These are phyloP conservation scores for Ustilago xerochloae DNA, from an alignment of 1,284 basidiomycete genomes.

Conservation along the genomic window DNA sequence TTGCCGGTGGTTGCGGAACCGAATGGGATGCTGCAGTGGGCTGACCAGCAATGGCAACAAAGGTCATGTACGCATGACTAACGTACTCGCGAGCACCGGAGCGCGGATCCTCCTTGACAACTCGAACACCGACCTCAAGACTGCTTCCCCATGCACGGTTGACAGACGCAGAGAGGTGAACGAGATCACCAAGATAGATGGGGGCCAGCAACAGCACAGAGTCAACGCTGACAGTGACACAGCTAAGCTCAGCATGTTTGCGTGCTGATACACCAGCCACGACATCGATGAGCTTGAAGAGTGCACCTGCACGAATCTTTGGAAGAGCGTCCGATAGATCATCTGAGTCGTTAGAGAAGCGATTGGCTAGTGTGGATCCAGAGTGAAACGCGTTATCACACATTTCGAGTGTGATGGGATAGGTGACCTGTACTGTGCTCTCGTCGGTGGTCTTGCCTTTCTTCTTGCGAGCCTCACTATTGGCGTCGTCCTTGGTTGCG, in stretches of 20 bases:
- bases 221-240: slow-evolving; percentile 69
- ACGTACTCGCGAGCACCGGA: slow-evolving; percentile 63
- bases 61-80: slow-evolving; percentile 69
- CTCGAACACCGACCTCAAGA: slow-evolving; percentile 68
- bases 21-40: slow-evolving; percentile 15
- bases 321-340: slow-evolving; percentile 12
- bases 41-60: slow-evolving; percentile 58
- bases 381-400: slow-evolving; percentile 47
- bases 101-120: slow-evolving; percentile 63
- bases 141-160: slow-evolving; percentile 69
- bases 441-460: slow-evolving; percentile 46
- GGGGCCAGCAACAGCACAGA: slow-evolving; percentile 64
- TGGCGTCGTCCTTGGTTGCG: neutral
- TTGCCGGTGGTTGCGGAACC: slow-evolving; percentile 24
- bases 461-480: neutral
- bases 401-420: slow-evolving; percentile 53
- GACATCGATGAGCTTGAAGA: slow-evolving; percentile 69
- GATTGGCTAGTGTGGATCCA: slow-evolving; percentile 6
- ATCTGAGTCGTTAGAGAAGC: neutral
- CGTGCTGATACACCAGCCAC: slow-evolving; percentile 68
- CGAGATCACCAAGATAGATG: slow-evolving; percentile 54
- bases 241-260: slow-evolving; percentile 66
- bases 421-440: slow-evolving; percentile 53
- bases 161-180: slow-evolving; percentile 67
- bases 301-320: slow-evolving; percentile 66